Evolutionary conservation across 1,284 basidiomycete species (phyloP).

Genomic region (Malassezia brasiliensis): DNA sequence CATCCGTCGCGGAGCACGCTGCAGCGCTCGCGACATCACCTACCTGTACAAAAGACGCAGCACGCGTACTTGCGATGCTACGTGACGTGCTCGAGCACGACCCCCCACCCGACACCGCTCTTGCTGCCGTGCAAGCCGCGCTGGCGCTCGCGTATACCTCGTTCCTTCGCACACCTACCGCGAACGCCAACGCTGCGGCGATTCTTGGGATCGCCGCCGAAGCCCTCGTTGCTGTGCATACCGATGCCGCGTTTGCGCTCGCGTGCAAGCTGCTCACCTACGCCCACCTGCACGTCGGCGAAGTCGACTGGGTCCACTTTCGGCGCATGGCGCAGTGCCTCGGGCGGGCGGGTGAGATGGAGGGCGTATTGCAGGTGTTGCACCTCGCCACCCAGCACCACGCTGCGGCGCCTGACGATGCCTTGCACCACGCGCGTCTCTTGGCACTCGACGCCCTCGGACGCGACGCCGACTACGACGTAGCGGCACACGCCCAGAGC

Average conservation of each 20-base stretch:
- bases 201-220: constrained; percentile 13
- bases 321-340: constrained; percentile 8
- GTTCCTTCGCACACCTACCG: neutral
- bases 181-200: neutral
- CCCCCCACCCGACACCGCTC: neutral
- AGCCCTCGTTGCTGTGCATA: neutral
- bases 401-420: neutral
- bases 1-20: neutral
- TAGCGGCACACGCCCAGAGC: no score
- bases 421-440: constrained; percentile 2
- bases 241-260: constrained; percentile 1
- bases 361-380: constrained; percentile 5
- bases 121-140: constrained; percentile 1
- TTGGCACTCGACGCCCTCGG: neutral
- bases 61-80: neutral
- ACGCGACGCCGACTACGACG: neutral
- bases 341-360: neutral
- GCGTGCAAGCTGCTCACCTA: constrained; percentile 14
- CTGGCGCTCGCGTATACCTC: constrained; percentile 13
- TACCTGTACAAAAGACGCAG: neutral
- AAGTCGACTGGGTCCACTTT: constrained; percentile 1
- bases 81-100: neutral
- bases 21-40: neutral
- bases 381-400: constrained; percentile 7
- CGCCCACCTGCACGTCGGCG: constrained; percentile 12